phyloP scores from a whole-genome alignment of 768 basidiomycete species.

The Boletus rubescentipes region DNA sequence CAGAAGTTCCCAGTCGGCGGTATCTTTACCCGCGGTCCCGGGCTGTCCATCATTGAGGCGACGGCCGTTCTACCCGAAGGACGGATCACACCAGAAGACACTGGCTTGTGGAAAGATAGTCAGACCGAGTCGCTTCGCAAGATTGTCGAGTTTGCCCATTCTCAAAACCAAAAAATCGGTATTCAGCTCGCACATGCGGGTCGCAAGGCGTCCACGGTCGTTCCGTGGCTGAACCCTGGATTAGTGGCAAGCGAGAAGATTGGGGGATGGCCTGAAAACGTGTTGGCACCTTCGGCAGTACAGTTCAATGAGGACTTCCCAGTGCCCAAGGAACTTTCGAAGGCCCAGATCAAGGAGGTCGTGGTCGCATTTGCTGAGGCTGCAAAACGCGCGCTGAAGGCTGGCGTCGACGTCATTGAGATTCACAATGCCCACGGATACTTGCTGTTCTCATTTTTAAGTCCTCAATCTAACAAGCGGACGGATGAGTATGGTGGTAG shows the following conservation, averaged over 20 bases:
- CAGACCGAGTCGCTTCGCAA: slow-evolving; percentile 48
- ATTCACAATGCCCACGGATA: slow-evolving; percentile 69
- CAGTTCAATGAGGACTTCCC: slow-evolving; percentile 44
- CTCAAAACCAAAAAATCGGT: slow-evolving; percentile 65
- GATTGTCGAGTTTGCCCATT: slow-evolving; percentile 71
- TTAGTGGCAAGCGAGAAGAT: slow-evolving; percentile 34
- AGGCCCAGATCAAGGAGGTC: slow-evolving; percentile 55
- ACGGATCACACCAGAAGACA: slow-evolving; percentile 66
- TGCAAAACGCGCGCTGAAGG: slow-evolving; percentile 51
- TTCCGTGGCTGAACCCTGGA: slow-evolving; percentile 56
- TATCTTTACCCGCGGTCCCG: slow-evolving; percentile 51
- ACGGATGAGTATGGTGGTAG: slow-evolving; percentile 71
- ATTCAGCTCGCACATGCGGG: slow-evolving; percentile 80
- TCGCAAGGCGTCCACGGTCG: slow-evolving; percentile 64
- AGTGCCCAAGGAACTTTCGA: slow-evolving; percentile 54
- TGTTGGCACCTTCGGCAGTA: slow-evolving; percentile 57
- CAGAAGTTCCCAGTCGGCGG: slow-evolving; percentile 33
- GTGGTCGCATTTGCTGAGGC: slow-evolving; percentile 55
- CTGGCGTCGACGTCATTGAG: slow-evolving; percentile 60
- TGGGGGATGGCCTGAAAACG: slow-evolving; percentile 54
- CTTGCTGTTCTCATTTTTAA: slow-evolving; percentile 54
- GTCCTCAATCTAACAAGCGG: slow-evolving; percentile 59
- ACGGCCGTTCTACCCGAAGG: slow-evolving; percentile 60
- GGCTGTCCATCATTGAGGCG: slow-evolving; percentile 63
- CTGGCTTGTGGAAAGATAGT: slow-evolving; percentile 62